A percentile compares a stretch with the other conserved stretches of the same genome.
Evolutionary conservation across 257 asterid species (phyloP).

Genomic region (Petrea volubilis): DNA sequence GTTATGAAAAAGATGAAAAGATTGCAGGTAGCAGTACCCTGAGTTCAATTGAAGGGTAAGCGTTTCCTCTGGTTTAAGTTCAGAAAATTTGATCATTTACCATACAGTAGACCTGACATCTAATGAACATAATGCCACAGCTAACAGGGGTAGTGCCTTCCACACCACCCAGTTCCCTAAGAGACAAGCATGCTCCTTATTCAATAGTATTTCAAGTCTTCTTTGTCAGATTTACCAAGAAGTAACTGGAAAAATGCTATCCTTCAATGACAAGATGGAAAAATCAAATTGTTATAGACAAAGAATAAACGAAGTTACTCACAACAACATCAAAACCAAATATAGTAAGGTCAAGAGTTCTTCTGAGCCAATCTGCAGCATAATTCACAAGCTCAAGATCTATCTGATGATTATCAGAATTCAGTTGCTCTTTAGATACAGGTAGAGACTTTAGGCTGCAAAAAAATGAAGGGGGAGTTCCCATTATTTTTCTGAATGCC

Average conservation of each 20-base stretch:
- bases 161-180: not conserved
- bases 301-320: slow-evolving; percentile 36
- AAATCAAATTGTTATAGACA: not conserved
- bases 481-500: slow-evolving; percentile 5
- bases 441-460: slow-evolving; percentile 94
- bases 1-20: not conserved
- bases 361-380: slow-evolving; percentile 82
- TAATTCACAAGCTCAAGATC: slow-evolving; percentile 77
- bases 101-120: not conserved
- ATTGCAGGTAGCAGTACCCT: not conserved
- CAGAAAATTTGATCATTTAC: not conserved
- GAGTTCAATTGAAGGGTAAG: not conserved
- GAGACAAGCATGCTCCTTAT: not conserved
- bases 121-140: not conserved
- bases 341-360: slow-evolving; percentile 73
- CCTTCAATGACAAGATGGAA: not conserved
- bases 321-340: slow-evolving; percentile 96
- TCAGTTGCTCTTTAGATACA: slow-evolving; percentile 48
- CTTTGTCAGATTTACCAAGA: not conserved
- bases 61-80: not conserved
- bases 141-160: not conserved
- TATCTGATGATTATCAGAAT: slow-evolving; percentile 42
- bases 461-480: slow-evolving; percentile 8
- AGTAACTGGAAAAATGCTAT: not conserved
- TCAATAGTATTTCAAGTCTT: not conserved